Conservation (phyloP, 371 early-diverging fungal species). For the Dipsacomyces acuminosporus region DNA sequence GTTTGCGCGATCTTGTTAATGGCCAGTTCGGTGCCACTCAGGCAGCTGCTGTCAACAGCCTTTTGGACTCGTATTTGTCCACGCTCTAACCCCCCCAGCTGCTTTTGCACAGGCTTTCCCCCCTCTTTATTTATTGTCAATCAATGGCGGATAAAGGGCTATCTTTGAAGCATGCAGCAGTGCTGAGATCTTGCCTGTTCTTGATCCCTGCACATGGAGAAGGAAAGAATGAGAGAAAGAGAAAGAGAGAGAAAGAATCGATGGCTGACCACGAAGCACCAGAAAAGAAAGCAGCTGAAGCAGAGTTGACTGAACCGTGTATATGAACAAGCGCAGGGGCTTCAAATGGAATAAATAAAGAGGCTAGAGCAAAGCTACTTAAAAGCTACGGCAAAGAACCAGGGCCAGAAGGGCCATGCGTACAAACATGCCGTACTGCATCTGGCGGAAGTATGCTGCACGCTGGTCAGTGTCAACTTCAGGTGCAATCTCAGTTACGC, state of each 20-base stretch:
- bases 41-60: slow-evolving; percentile 11
- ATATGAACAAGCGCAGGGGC: slow-evolving; percentile 1
- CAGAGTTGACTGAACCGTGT: no score
- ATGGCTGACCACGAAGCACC: no score
- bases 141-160: no score
- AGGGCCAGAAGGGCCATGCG: slow-evolving; percentile 94
- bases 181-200: no score
- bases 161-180: no score
- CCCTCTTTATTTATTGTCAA: no score
- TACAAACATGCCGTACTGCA: slow-evolving; percentile 95
- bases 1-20: slow-evolving; percentile 15
- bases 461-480: slow-evolving; percentile 96
- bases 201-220: no score
- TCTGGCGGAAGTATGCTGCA: slow-evolving; percentile 97
- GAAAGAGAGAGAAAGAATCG: neutral
- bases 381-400: slow-evolving; percentile 54
- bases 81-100: slow-evolving; percentile 1
- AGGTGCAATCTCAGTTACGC: slow-evolving; percentile 91
- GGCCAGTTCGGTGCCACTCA: slow-evolving; percentile 19
- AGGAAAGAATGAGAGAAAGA: neutral
- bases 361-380: neutral
- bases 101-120: no score
- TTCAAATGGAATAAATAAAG: neutral
- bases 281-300: no score
- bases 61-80: slow-evolving; percentile 9